Base-by-base conservation (phyloP, 2,329 filamentous ascomycete genomes). In the Xylaria arbuscula region DNA sequence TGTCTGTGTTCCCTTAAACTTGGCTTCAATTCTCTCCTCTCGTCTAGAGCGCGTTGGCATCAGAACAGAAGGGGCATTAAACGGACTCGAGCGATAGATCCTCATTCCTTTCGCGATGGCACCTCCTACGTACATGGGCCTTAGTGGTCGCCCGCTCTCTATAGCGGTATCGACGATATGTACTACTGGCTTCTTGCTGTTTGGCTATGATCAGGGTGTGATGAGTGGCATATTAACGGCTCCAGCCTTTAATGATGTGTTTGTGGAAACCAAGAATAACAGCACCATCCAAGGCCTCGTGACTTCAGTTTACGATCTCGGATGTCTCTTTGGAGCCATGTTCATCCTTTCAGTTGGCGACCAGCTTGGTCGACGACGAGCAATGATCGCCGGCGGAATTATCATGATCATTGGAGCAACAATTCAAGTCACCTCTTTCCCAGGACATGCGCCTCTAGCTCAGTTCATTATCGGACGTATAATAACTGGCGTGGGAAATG, bases 131-230 rank as follows among this genome's bases (percentile, higher is more conserved):
- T 90, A 83, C 76, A 85, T 86, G 76, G 88, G 89, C 78, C 81
- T 90, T 68, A 85, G 84, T 42, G 89, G 89, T 76, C 83, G 81
- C 72, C 81, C 80, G 45, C 82, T 91, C 62, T 87, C 85, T 19
- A 73, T 89, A 69, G 81, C 84, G 47, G 84, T 91, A 55, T 89
- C 89, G 1, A 83, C 85, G n/a, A 84, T 91, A 32, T 88, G 89
- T 3, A 90, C 89, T 0, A 89, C 87, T 58, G 88, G 87, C 24
- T 89, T 90, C 80, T 76, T 89, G 34, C 82, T 88, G n/a, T 88
- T 87, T 68, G 86, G 86, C 36, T 73, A 72, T 24, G 70, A 73
- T 22, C 70, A 73, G 51, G 72, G 72, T 36, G 72, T 73, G 11
- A 87, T 87, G 85, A 82, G 80, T 63, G 85, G 86, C 6, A 84